Conservation (phyloP, 192 early-diverging fungal species). For the Paraglomus brasilianum region DNA sequence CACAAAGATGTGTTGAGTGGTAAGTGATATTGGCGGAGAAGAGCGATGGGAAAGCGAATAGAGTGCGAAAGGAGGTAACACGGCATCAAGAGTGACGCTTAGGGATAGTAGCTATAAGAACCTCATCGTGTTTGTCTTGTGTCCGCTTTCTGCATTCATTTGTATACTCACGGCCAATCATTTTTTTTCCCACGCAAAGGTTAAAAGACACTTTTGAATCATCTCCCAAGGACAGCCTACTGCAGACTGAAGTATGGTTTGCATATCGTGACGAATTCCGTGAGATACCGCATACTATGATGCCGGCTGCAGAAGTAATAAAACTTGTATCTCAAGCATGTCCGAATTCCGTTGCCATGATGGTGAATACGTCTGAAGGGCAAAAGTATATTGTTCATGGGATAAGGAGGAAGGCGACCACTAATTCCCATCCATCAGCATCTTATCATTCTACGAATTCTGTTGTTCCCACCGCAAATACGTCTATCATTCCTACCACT, state of each 20-base stretch:
- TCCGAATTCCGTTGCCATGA: constrained; percentile 14
- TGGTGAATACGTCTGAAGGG: constrained; percentile 13
- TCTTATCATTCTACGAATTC: too few relatives aligned
- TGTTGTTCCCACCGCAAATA: too few relatives aligned
- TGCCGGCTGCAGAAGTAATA: constrained; percentile 32
- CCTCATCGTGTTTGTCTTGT: background rate
- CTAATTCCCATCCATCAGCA: too few relatives aligned
- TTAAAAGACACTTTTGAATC: constrained; percentile 13
- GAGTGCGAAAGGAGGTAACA: background rate
- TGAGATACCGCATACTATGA: constrained; percentile 16
- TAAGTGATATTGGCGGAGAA: constrained; percentile 25
- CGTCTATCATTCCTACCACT: too few relatives aligned
- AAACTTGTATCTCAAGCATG: constrained; percentile 25
- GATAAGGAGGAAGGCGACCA: too few relatives aligned
- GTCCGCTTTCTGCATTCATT: too few relatives aligned
- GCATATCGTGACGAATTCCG: constrained; percentile 30
- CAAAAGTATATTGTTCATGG: too few relatives aligned
- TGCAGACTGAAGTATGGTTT: constrained; percentile 32
- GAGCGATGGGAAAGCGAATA: background rate
- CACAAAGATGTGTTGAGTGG: constrained; percentile 58
- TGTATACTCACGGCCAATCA: background rate
- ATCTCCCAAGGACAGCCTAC: constrained; percentile 4
- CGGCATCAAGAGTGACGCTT: background rate
- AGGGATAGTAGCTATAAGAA: background rate
- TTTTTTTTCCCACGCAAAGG: constrained; percentile 18